Evolutionary conservation across 140 eudicot species (phyloP), one percentile per base, ranked within the genome.

Genomic region (Ambrosia hybrid): DNA sequence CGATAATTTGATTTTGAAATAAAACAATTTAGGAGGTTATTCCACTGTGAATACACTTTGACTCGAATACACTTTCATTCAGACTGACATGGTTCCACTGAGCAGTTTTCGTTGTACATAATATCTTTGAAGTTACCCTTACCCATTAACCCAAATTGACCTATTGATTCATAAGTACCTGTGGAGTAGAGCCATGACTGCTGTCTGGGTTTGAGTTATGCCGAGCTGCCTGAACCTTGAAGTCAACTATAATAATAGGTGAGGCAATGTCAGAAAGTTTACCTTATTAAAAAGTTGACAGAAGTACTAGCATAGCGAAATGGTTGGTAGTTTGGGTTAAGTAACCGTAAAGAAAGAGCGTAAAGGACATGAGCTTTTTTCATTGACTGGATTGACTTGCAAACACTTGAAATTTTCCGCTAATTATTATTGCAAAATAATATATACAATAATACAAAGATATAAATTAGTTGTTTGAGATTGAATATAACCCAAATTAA

Each of bases 141-240:
- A 12, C 30, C 11, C 68, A 12, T 34, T 12, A 9, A 15, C 11
- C 51, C 53, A 9, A 10, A 39, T 36, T 36, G 67, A 61, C 48
- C 46, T 5, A 15, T 43, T 9, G 3, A 38, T 15, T 33, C 33
- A 14, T 38, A 61, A 65, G n/a, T 76, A 79, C 92, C 78, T 60
- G 73, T 37, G 52, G 71, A 74, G 81, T 53, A 34, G 70, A 26
- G 62, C 26, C 39, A 59, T 70, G 53, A 15, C 33, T 70, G n/a
- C 16, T 66, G 60, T 39, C 79, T 12, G 39, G 61, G 73, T 66
- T 78, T 48, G 81, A 83, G 83, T 51, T 72, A 45, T 73, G 68
- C 6, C 66, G 49, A 52, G 80, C 68, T 59, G 72, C 26, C 46
- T 51, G 63, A 49, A 77, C 38, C 76, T 66, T 71, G 68, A 67